Percentiles rank a stretch among this genome's conserved stretches.
Conservation (phyloP, 2,329 filamentous ascomycete species). For the Aureobasidium lini region DNA sequence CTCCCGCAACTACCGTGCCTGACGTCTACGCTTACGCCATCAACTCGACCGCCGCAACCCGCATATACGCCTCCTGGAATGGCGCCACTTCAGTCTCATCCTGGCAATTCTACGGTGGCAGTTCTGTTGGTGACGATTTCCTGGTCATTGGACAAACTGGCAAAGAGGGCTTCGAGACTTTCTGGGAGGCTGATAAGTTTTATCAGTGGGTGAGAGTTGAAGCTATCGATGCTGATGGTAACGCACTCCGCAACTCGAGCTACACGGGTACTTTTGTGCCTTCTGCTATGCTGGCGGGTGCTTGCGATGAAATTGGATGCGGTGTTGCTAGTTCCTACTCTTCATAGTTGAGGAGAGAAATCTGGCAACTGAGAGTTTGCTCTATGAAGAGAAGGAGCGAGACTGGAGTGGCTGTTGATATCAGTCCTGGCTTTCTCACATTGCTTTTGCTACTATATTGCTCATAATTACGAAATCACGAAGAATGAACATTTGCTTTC, state of each 20-base stretch:
- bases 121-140: conserved; percentile 16
- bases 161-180: conserved; percentile 21
- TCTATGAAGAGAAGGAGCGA: too few species aligned
- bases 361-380: too few species aligned
- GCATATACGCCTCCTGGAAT: conserved; percentile 45
- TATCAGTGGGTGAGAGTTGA: conserved; percentile 20
- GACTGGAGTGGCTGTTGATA: too few species aligned
- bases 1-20: conserved; percentile 34
- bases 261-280: conserved; percentile 20
- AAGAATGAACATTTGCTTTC: too few species aligned
- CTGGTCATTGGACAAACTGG: conserved; percentile 13
- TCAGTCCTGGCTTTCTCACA: too few species aligned
- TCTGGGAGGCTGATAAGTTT: conserved; percentile 16
- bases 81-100: conserved; percentile 35
- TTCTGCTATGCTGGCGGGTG: background rate
- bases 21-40: conserved; percentile 27
- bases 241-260: conserved; percentile 21
- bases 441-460: too few species aligned
- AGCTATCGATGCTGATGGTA: conserved; percentile 18
- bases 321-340: conserved; percentile 10
- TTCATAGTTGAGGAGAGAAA: background rate
- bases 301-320: conserved; percentile 4
- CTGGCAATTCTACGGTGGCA: conserved; percentile 40
- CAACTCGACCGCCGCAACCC: conserved; percentile 19
- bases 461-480: too few species aligned